These are phyloP conservation scores for Gaeumannomyces sp. DNA, from an alignment of 2,329 filamentous ascomycete genomes.

Conservation along the genomic window DNA sequence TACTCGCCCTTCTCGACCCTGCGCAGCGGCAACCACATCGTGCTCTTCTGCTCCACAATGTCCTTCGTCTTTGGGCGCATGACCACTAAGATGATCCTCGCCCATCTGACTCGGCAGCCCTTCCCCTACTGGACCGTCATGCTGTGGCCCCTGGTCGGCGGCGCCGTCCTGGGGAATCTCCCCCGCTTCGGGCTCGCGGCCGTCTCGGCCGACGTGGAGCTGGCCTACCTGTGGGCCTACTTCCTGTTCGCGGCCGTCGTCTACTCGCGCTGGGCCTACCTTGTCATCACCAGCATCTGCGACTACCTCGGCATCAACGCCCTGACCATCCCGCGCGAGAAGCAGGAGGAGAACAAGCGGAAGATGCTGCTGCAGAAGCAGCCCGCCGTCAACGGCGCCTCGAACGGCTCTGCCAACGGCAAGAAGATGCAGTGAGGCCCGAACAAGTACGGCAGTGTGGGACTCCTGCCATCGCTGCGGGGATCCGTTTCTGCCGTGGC, in stretches of 20 bases:
- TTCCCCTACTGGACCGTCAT: slow-evolving; percentile 97
- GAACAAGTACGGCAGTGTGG: too few relatives aligned
- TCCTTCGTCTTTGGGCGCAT: slow-evolving; percentile 97
- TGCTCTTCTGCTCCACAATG: slow-evolving; percentile 88
- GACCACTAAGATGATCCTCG: slow-evolving; percentile 98
- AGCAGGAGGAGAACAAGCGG: slow-evolving; percentile 48
- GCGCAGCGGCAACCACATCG: slow-evolving; percentile 76
- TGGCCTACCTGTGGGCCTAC: slow-evolving; percentile 78
- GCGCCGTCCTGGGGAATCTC: slow-evolving; percentile 76
- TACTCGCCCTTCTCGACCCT: slow-evolving; percentile 83
- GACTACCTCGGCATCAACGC: slow-evolving; percentile 90
- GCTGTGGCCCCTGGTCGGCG: slow-evolving; percentile 78
- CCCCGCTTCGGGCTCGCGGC: slow-evolving; percentile 64
- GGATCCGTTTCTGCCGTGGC: too few relatives aligned
- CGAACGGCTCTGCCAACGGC: slow-evolving; percentile 22
- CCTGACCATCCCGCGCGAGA: slow-evolving; percentile 69
- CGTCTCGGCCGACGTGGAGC: slow-evolving; percentile 60
- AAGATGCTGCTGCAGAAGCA: slow-evolving; percentile 25
- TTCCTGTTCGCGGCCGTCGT: slow-evolving; percentile 76
- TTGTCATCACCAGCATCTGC: slow-evolving; percentile 89
- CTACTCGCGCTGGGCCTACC: slow-evolving; percentile 87
- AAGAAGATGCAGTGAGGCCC: slow-evolving; percentile 20
- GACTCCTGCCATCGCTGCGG: not conserved
- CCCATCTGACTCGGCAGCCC: slow-evolving; percentile 85
- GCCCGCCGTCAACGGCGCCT: slow-evolving; percentile 16